Conservation (phyloP, 2,329 filamentous ascomycete species). For the Lecanicillium sp. region DNA sequence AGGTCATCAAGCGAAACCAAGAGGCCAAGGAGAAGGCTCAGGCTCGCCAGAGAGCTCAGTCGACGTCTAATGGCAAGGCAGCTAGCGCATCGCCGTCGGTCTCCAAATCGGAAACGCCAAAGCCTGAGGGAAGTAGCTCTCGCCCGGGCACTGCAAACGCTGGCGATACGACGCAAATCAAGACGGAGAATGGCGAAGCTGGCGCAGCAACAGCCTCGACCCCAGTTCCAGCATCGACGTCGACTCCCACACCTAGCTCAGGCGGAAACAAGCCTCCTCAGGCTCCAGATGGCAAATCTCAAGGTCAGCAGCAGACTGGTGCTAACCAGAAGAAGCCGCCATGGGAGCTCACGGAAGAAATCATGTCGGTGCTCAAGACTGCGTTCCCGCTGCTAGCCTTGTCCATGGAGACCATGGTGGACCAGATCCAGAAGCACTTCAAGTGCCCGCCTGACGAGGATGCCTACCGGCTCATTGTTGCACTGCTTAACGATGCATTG, state of each 20-base stretch:
- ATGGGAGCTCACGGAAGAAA: constrained; percentile 94
- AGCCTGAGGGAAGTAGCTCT: constrained; percentile 29
- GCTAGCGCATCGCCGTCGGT: constrained; percentile 37
- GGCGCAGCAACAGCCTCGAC: constrained; percentile 15
- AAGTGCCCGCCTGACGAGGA: constrained; percentile 98
- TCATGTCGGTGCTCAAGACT: constrained; percentile 91
- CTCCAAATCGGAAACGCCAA: constrained; percentile 43
- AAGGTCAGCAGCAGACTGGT: constrained; percentile 10
- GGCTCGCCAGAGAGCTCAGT: constrained; percentile 32
- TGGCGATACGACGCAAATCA: constrained; percentile 31
- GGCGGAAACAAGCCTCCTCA: constrained; percentile 8
- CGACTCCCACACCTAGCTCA: constrained; percentile 18
- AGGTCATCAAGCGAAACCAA: constrained; percentile 82
- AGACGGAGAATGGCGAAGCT: constrained; percentile 34
- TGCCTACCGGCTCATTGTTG: constrained; percentile 95
- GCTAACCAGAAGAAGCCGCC: constrained; percentile 62
- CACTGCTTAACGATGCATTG: constrained; percentile 87
- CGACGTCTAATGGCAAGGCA: constrained; percentile 32
- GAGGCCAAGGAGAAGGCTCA: constrained; percentile 61
- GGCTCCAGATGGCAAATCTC: neutral
- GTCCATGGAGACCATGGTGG: constrained; percentile 99
- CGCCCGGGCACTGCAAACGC: constrained; percentile 45
- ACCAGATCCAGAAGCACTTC: constrained; percentile 98
- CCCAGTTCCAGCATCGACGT: constrained; percentile 13
- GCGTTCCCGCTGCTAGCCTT: constrained; percentile 91